A percentile compares a stretch with the other conserved stretches of the same genome.
phyloP scores from a whole-genome alignment of 192 early-diverging fungal species.

The Backusella morwellensis region DNA sequence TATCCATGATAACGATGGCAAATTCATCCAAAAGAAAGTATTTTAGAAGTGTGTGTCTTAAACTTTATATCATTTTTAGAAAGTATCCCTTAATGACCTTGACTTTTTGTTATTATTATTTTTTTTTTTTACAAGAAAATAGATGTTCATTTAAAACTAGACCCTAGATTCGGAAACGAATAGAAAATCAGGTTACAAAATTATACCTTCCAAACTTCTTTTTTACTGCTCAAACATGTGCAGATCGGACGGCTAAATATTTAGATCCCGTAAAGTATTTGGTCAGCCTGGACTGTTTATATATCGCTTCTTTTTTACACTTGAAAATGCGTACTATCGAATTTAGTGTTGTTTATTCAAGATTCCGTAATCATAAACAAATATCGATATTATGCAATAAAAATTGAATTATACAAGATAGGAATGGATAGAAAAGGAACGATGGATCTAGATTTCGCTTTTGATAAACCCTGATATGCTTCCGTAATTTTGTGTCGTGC shows the following conservation, averaged over 20 bases:
- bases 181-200: background rate
- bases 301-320: no score
- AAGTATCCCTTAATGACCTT: no score
- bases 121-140: no score
- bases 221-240: background rate
- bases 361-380: background rate
- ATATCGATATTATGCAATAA: background rate
- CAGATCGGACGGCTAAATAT: background rate
- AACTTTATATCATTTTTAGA: background rate
- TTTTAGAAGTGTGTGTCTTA: background rate
- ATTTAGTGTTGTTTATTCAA: background rate
- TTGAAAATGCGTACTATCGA: no score
- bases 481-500: background rate
- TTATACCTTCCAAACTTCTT: background rate
- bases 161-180: background rate
- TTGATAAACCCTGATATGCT: background rate
- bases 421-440: background rate
- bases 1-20: background rate
- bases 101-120: no score
- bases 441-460: background rate
- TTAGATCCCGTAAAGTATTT: background rate
- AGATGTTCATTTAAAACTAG: background rate
- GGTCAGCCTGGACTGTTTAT: background rate
- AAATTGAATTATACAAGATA: background rate
- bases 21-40: background rate